Evolutionary conservation across 73 alveolate species (phyloP).

Genomic region (Paramecium sexaurelia): DNA sequence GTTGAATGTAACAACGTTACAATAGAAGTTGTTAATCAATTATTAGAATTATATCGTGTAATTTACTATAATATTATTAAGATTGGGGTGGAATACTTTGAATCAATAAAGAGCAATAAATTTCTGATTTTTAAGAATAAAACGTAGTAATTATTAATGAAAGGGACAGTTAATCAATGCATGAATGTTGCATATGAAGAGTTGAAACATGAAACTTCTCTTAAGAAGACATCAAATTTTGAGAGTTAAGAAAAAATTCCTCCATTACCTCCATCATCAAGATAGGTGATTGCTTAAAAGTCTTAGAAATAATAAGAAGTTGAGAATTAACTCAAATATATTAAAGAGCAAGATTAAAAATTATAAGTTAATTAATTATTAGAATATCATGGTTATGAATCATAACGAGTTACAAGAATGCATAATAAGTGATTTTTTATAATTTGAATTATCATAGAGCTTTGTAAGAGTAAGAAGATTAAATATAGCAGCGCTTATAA

Average conservation of each 20-base stretch:
- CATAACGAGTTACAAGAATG: neutral
- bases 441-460: neutral
- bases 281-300: neutral
- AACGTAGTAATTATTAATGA: conserved; percentile 55
- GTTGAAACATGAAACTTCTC: neutral
- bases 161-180: conserved; percentile 32
- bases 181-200: conserved; percentile 47
- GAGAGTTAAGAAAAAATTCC: neutral
- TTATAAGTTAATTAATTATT: neutral
- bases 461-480: conserved; percentile 1
- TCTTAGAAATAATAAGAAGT: conserved; percentile 1
- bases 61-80: neutral
- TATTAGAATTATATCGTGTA: conserved; percentile 62
- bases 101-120: conserved; percentile 63
- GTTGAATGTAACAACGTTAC: conserved; percentile 56
- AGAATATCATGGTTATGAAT: conserved; percentile 31
- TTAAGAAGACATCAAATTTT: neutral
- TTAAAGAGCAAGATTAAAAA: neutral
- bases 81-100: conserved; percentile 66
- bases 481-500: neutral
- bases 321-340: neutral
- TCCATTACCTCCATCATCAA: neutral
- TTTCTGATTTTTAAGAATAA: conserved; percentile 59
- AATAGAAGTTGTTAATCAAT: conserved; percentile 33
- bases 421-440: neutral